Base-by-base conservation (phyloP, 2,329 filamentous ascomycete species). In the Botrytis pseudocinerea region DNA sequence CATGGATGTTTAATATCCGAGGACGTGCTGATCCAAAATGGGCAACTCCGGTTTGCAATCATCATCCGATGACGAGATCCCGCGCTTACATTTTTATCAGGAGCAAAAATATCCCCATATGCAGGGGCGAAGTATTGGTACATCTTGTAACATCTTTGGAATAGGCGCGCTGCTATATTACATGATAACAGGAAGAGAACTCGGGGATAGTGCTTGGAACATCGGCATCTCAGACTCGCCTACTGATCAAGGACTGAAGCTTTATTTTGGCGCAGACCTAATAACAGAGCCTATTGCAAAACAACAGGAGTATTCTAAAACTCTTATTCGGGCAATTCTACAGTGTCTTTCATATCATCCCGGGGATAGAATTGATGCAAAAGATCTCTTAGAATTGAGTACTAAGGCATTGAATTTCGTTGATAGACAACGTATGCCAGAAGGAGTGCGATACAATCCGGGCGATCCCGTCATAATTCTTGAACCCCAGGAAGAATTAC, bases 81-180 rank as follows among this genome's bases (percentile, higher is more conserved):
- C 1, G 28, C n/a, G 42, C 42, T 64, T 28, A 64, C 8, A 35
- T 10, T 35, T 7, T 32, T 35, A 12, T 35, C 12, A 64, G 62
- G 62, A 64, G 20, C 62, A 64, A 48, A 46, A 46, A n/a, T 64
- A 64, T 48, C 28, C 62, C 12, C 5, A 25, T 7, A 64, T 64
- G 62, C 42, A 64, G 32, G 20, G 28, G 4, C n/a, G 42, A 6
- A 64, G 42, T 20, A 64, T 48, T 14, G 42, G 18, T 16, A 4
- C 42, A 32, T 2, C 42, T 7, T 64, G 42, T 22, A 64, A 64
- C 25, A 46, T 48, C 6, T 64, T 64, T 64, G 62, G 62, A 64
- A 64, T 64, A 32, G 62, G 62, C 16, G 62, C 62, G n/a, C 25
- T 64, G 12, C 2, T 64, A 46, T 64, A 64, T 16, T 35, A 64